These are phyloP conservation scores for Colletotrichum phormii DNA, from an alignment of 2,329 filamentous ascomycete genomes.

Conservation along the genomic window DNA sequence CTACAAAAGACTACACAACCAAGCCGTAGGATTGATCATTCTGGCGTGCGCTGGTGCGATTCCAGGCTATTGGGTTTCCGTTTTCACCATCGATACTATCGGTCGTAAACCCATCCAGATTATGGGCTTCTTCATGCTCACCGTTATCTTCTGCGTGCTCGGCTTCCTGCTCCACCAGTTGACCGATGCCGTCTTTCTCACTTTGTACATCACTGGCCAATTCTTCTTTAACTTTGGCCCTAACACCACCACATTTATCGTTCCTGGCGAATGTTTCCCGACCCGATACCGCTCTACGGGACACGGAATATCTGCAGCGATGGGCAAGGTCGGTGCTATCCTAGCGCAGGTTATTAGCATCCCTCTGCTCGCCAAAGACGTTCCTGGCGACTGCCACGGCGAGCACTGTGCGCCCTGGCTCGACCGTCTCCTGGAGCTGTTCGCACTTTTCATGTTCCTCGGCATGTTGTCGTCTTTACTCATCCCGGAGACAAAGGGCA, in stretches of 20 bases:
- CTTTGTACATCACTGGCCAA: conserved; percentile 72
- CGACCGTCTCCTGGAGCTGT: conserved; percentile 80
- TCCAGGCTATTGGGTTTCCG: conserved; percentile 83
- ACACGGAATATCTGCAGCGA: conserved; percentile 74
- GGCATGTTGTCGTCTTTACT: conserved; percentile 76
- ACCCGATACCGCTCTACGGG: conserved; percentile 71
- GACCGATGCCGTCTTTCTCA: conserved; percentile 62
- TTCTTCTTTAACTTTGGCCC: conserved; percentile 76
- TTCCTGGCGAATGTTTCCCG: conserved; percentile 74
- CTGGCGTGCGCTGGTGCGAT: conserved; percentile 81
- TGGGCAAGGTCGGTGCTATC: conserved; percentile 76
- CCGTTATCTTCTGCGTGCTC: conserved; percentile 70
- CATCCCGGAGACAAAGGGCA: conserved; percentile 82
- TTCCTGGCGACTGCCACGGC: conserved; percentile 60
- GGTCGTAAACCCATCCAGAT: conserved; percentile 83
- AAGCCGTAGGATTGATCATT: conserved; percentile 81
- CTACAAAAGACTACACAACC: conserved; percentile 77
- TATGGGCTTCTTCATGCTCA: conserved; percentile 70
- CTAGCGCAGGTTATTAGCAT: conserved; percentile 74
- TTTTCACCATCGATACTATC: conserved; percentile 78
- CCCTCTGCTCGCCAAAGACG: conserved; percentile 69
- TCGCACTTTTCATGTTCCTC: conserved; percentile 83
- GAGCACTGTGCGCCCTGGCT: conserved; percentile 69
- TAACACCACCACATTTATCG: conserved; percentile 74
- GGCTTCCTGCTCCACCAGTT: conserved; percentile 69